Percentiles rank a stretch among this genome's conserved stretches.
phyloP scores from a whole-genome alignment of 345 rosid genomes.

The Arabidopsis arenosa region DNA sequence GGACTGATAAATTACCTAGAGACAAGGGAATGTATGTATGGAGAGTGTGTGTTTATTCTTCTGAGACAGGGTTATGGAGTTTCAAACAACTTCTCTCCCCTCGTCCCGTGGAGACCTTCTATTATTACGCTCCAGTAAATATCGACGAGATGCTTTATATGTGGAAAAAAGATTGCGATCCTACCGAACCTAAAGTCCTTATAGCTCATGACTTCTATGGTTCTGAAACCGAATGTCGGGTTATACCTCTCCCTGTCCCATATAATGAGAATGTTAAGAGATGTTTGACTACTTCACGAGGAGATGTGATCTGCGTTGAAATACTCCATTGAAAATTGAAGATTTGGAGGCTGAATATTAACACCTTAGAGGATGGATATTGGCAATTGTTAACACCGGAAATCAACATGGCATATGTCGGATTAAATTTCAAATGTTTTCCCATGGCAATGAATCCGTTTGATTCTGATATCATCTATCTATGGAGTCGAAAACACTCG shows the following conservation, averaged over 20 bases:
- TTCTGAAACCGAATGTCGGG: not conserved
- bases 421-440: not conserved
- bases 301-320: slow-evolving; percentile 10
- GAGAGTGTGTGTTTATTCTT: slow-evolving; percentile 30
- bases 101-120: not conserved
- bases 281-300: slow-evolving; percentile 30
- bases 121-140: not conserved
- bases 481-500: not conserved
- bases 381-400: slow-evolving; percentile 4
- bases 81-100: not conserved
- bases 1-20: no score
- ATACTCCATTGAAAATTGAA: not conserved
- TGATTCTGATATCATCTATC: slow-evolving; percentile 19
- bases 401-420: not conserved
- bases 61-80: slow-evolving; percentile 27
- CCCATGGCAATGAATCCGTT: slow-evolving; percentile 29
- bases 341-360: slow-evolving; percentile 14
- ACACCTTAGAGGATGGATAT: not conserved
- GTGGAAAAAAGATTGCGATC: not conserved
- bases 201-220: slow-evolving; percentile 15
- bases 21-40: slow-evolving; percentile 2
- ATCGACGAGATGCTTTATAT: slow-evolving; percentile 17
- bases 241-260: slow-evolving; percentile 27
- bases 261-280: not conserved
- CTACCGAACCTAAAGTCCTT: not conserved